Evolutionary conservation across 1,284 basidiomycete genomes (phyloP).

Genomic region (Trichosporon sp.): DNA sequence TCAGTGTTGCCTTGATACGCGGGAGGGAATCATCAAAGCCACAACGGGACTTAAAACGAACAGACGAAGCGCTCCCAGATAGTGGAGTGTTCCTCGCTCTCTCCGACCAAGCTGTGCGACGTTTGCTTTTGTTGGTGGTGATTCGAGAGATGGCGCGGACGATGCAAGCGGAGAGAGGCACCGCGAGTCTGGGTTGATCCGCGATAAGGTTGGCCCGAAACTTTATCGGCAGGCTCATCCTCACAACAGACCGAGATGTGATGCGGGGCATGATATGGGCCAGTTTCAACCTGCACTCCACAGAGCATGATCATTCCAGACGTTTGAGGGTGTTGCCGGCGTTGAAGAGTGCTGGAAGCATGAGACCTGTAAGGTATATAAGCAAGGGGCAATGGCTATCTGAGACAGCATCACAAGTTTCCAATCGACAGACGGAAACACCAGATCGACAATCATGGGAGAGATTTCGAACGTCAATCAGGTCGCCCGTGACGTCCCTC

Average conservation of each 20-base stretch:
- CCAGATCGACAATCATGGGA: not conserved
- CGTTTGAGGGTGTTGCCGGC: not conserved
- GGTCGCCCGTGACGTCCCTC: not conserved
- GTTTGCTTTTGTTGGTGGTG: not conserved
- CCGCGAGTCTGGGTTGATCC: not conserved
- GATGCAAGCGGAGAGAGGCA: not conserved
- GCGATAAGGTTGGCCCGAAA: constrained; percentile 17
- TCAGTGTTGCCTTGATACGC: not conserved
- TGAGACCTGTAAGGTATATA: constrained; percentile 2
- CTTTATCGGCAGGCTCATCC: not conserved
- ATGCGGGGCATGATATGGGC: not conserved
- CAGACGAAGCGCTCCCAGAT: not conserved
- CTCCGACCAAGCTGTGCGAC: not conserved
- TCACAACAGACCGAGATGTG: constrained; percentile 17
- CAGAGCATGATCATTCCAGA: not conserved
- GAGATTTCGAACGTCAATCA: constrained; percentile 1
- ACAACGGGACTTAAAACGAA: not conserved
- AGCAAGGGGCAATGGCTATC: not conserved
- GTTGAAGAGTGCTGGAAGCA: not conserved
- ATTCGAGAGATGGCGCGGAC: not conserved
- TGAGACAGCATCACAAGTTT: not conserved
- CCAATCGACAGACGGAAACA: not conserved
- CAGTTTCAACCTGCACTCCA: not conserved
- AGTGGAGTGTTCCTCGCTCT: not conserved
- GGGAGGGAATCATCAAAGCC: not conserved